Base-by-base conservation (phyloP, 768 basidiomycete genomes). In the Termitomyces sp. region DNA sequence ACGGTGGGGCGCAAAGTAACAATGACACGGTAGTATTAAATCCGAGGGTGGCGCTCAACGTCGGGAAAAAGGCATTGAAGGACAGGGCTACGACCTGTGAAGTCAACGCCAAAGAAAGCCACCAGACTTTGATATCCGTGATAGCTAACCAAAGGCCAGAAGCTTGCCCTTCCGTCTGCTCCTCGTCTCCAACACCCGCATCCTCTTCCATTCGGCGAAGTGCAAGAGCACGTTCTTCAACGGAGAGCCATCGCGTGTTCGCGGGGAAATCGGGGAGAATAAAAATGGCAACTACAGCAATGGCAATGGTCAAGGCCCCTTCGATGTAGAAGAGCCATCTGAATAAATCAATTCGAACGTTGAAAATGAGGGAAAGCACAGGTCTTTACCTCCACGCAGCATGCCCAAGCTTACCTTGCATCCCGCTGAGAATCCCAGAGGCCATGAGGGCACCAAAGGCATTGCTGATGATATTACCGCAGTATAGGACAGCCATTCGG, bases 401-500 rank as follows among this genome's bases (percentile, higher is more conserved):
- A 54, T 80, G 73, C 0, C 89, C 90, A 15, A 83, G 71, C 52
- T 75, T 76, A 6, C 85, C 86, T 36, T 90, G 79, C 86, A 92
- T 89, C 12, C 73, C 71, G 59, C 81, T 76, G 16, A 93, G 78
- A 50, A 93, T 88, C 1, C 81, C 85, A 29, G 88, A 87, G 11
- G 90, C 89, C 49, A 93, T 80, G 12, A 93, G 72, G 2, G 88
- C 78, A 3, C 91, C 90, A 64, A 92, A 91, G 0, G 89, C 91
- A 73, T 92, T 94, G 52, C 83, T 84, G 50, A 91, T 83, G 27
- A 92, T 73, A 61, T 78, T 83, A 18, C 91, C 90, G 56, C 88
- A 89, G 38, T 79, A 80, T 29, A 91, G 74, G 44, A 87, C 64
- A 5, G 89, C 85, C 12, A 80, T 87, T 50, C 88, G 76, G 48